Conservation (phyloP, 805 yeast species). For the Yarrowia sp. region DNA sequence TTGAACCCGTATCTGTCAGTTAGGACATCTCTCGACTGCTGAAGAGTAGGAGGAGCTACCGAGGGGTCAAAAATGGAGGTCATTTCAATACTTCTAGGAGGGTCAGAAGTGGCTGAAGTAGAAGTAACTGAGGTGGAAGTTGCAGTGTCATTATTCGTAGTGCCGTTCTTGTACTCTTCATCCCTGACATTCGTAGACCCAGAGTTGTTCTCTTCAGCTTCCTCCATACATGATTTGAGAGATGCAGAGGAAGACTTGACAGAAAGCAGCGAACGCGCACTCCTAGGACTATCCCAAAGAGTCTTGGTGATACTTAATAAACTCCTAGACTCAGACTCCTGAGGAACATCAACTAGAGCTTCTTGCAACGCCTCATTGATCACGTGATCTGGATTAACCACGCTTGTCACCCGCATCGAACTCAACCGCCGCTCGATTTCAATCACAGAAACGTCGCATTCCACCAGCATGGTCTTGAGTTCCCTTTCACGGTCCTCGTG, state of each 20-base stretch:
- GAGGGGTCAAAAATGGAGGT: slow-evolving; percentile 31
- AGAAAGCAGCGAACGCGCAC: background rate
- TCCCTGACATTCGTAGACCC: background rate
- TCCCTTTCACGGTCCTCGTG: slow-evolving; percentile 49
- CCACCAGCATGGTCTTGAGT: slow-evolving; percentile 45
- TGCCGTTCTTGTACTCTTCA: background rate
- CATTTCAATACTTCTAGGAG: slow-evolving; percentile 27
- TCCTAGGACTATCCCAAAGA: slow-evolving; percentile 19
- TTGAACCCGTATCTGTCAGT: slow-evolving; percentile 28
- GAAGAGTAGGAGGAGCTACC: slow-evolving; percentile 16
- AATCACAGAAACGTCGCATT: slow-evolving; percentile 46
- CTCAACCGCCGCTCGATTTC: slow-evolving; percentile 47
- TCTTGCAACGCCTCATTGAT: slow-evolving; percentile 44
- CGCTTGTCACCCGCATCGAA: slow-evolving; percentile 42
- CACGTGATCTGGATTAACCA: slow-evolving; percentile 42
- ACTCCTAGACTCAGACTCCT: background rate
- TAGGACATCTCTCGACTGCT: background rate
- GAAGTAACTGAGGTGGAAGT: background rate
- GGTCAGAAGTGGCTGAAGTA: background rate
- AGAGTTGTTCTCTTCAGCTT: background rate
- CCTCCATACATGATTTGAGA: background rate
- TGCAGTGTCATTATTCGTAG: background rate
- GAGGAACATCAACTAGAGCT: slow-evolving; percentile 41
- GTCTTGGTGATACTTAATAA: slow-evolving; percentile 15
- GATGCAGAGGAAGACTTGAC: slow-evolving; percentile 21